phyloP scores from a whole-genome alignment of 768 basidiomycete genomes.

The Termitomyces sp. region DNA sequence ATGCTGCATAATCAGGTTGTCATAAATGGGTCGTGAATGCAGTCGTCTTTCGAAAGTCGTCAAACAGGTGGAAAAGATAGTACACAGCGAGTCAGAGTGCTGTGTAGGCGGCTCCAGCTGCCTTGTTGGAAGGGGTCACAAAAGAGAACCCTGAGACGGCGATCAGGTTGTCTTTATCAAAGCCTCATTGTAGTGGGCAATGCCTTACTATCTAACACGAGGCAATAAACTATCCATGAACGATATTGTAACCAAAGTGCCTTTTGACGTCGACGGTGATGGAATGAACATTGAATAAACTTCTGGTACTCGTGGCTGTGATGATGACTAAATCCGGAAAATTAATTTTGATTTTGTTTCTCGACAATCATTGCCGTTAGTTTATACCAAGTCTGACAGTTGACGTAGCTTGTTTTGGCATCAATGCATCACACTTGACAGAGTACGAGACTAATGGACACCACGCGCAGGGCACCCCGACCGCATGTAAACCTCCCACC shows the following conservation, averaged over 20 bases:
- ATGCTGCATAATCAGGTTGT: neutral
- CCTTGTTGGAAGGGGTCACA: neutral
- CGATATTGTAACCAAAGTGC: neutral
- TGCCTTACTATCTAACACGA: neutral
- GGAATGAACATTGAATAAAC: neutral
- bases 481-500: constrained; percentile 6
- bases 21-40: neutral
- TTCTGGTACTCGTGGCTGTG: neutral
- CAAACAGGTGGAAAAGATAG: neutral
- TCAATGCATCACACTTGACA: too few species aligned
- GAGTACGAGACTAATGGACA: constrained; percentile 4
- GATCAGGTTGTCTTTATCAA: constrained; percentile 2
- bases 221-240: neutral
- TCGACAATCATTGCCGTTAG: too few species aligned
- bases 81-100: neutral
- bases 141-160: constrained; percentile 4
- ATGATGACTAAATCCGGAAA: neutral
- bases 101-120: neutral
- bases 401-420: neutral
- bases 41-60: neutral
- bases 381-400: too few species aligned
- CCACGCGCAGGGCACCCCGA: constrained; percentile 8
- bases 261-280: neutral
- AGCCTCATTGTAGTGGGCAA: constrained; percentile 1
- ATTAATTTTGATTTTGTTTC: neutral